A percentile compares a stretch with the other conserved stretches of the same genome.
Conservation (phyloP, 495 filamentous ascomycete genomes). For the Cetradonia linearis region DNA sequence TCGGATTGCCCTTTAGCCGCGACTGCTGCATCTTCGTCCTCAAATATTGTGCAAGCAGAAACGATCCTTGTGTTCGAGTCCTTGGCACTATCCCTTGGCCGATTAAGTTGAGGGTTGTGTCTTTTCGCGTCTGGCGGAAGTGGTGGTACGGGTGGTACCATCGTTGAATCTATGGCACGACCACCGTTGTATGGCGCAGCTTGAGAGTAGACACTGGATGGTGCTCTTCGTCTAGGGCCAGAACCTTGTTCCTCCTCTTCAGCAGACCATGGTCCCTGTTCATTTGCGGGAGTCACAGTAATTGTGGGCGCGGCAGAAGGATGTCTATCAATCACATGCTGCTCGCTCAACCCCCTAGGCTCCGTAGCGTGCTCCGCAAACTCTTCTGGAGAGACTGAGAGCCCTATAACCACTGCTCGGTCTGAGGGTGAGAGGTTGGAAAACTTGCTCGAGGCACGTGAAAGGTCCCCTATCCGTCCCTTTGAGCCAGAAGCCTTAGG, state of each 20-base stretch:
- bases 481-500: constrained; percentile 25
- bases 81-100: background rate
- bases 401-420: constrained; percentile 68
- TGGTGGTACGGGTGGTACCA: constrained; percentile 52
- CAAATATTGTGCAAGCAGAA: constrained; percentile 47
- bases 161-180: constrained; percentile 23
- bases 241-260: constrained; percentile 30
- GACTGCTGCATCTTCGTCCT: constrained; percentile 40
- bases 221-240: constrained; percentile 30
- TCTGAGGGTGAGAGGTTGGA: constrained; percentile 60
- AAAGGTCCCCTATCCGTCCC: constrained; percentile 19
- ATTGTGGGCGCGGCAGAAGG: constrained; percentile 38
- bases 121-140: constrained; percentile 35
- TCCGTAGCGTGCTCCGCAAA: constrained; percentile 39
- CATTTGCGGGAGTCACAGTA: constrained; percentile 57
- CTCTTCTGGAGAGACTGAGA: constrained; percentile 55
- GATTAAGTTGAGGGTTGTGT: background rate
- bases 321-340: constrained; percentile 27
- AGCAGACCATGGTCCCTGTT: constrained; percentile 53
- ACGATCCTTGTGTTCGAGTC: constrained; percentile 14
- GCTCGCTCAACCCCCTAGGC: constrained; percentile 29
- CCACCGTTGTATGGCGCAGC: constrained; percentile 34
- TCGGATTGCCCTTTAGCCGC: constrained; percentile 24
- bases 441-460: constrained; percentile 22
- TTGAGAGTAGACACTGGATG: constrained; percentile 64